These are phyloP conservation scores for Wickerhamiella occidentalis DNA, from an alignment of 805 yeast species.

Conservation along the genomic window DNA sequence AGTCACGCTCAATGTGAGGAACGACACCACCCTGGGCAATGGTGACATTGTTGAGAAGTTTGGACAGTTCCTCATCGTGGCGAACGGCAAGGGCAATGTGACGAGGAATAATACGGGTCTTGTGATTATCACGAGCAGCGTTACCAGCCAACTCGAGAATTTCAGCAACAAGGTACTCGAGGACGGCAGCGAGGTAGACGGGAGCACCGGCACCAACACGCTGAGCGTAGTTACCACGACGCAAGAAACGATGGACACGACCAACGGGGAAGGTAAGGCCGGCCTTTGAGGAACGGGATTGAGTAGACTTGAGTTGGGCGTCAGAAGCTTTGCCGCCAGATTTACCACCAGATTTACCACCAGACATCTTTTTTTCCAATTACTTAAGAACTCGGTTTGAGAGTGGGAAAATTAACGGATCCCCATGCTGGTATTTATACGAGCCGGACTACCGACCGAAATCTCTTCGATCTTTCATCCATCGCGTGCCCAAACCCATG, in stretches of 20 bases:
- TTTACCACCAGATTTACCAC: constrained; percentile 70
- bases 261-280: constrained; percentile 75
- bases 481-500: not conserved
- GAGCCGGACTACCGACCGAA: not conserved
- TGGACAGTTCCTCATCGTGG: constrained; percentile 95
- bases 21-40: constrained; percentile 97
- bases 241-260: constrained; percentile 92
- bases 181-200: constrained; percentile 86
- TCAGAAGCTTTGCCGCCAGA: constrained; percentile 81
- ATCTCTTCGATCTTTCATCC: not conserved
- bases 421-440: constrained; percentile 1
- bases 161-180: constrained; percentile 93
- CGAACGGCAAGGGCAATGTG: constrained; percentile 93
- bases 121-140: constrained; percentile 91
- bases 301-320: constrained; percentile 85
- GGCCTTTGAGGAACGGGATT: constrained; percentile 88
- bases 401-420: constrained; percentile 7
- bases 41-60: constrained; percentile 75
- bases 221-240: constrained; percentile 59
- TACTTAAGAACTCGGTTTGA: constrained; percentile 1
- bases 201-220: constrained; percentile 86
- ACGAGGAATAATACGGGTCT: constrained; percentile 95
- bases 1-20: constrained; percentile 81
- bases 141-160: constrained; percentile 96
- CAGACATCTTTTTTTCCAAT: constrained; percentile 44